Base-by-base conservation (phyloP, 192 early-diverging fungal species). In the Haplosporangium gracile region DNA sequence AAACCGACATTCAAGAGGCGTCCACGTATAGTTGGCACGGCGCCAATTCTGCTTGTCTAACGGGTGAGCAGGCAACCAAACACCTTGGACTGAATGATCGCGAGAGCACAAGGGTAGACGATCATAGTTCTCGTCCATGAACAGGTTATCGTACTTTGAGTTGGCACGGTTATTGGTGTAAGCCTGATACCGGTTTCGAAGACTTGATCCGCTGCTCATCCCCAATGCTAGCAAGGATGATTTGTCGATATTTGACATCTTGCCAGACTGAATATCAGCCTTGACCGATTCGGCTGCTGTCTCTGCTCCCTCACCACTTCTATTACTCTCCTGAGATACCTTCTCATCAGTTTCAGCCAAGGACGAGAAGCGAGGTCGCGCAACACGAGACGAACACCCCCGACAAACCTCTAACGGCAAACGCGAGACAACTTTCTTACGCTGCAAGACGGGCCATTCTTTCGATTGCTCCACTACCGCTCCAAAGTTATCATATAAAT, bases 31-130 rank as follows among this genome's bases (percentile, higher is more conserved):
- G 22, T 79, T 78, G 40, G 82, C 72, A 6, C 22, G 70, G 8
- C 82, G 77, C 82, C 82, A 84, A 53, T 77, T 79, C 53, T 72
- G 72, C 38, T 53, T 79, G 38, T 84, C 82, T 18, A 71, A 13
- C 15, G 82, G 82, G 32, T 79, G 82, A 20, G 82, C 82, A 26
- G 82, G 82, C 8, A 84, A 53, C 82, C 82, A 84, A 16, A 65
- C 82, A 13, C 82, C 82, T n/a, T 84, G 82, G 0, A 79, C 43
- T 16, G 82, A 53, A 40, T 71, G 22, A 1, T 70, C 72, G 5
- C 72, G 77, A 4, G 82, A 84, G 42, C 82, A 84, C 8, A 79
- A 5, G 38, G 82, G 82, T 36, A 84, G 51, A 7, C 38, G 36
- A 16, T 29, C 20, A 34, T n/a, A 49, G 45, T 51, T 69, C 51